phyloP scores from a whole-genome alignment of 116 monocot genomes.

The Thalassia testudinum region DNA sequence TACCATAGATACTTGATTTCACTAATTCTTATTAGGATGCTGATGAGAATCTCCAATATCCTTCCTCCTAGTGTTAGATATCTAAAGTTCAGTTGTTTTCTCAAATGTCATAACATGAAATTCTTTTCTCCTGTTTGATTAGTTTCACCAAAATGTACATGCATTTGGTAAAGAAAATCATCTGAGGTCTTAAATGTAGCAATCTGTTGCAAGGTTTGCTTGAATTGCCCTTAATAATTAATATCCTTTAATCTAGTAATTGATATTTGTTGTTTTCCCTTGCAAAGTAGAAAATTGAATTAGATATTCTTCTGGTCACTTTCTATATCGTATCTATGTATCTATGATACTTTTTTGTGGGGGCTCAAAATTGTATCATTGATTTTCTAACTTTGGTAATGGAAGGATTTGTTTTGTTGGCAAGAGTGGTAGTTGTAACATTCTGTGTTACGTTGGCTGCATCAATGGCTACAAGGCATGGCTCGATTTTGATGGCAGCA shows the following conservation, averaged over 20 bases:
- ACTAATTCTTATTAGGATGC: slow-evolving; percentile 53
- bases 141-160: too few species aligned
- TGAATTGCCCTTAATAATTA: too few species aligned
- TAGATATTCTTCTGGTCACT: too few species aligned
- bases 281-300: too few species aligned
- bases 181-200: too few species aligned
- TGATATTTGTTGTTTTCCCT: too few species aligned
- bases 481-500: slow-evolving; percentile 80
- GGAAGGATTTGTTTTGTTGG: slow-evolving; percentile 68
- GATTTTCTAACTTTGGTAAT: background rate
- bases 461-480: slow-evolving; percentile 75
- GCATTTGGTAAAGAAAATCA: too few species aligned
- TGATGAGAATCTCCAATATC: slow-evolving; percentile 40
- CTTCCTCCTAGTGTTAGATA: slow-evolving; percentile 59
- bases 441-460: slow-evolving; percentile 83
- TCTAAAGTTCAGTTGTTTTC: slow-evolving; percentile 68
- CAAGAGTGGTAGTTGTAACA: slow-evolving; percentile 76
- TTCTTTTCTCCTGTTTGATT: too few species aligned
- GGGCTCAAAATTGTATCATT: too few species aligned
- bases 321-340: too few species aligned
- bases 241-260: too few species aligned
- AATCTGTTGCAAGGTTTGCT: background rate
- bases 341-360: too few species aligned
- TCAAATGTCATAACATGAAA: slow-evolving; percentile 58
- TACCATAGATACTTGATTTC: slow-evolving; percentile 64